A percentile compares a stretch with the other conserved stretches of the same genome.
Conservation (phyloP, 2,329 filamentous ascomycete species). For the Alternaria brassicae region DNA sequence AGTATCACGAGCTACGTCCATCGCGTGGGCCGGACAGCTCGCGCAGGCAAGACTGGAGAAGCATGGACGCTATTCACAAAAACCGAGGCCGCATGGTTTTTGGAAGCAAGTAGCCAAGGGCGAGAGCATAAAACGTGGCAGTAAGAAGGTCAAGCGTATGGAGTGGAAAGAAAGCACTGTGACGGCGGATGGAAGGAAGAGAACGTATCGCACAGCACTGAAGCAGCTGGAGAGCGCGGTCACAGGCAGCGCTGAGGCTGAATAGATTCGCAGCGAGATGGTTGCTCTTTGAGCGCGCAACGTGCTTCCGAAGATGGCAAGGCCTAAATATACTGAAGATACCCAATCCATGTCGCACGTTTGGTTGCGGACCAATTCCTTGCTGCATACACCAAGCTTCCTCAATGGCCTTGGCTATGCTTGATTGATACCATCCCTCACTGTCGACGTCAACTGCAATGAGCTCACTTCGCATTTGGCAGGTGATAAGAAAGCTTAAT, state of each 20-base stretch:
- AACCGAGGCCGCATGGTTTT: conserved; percentile 89
- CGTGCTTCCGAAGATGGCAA: neutral
- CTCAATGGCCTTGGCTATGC: conserved; percentile 17
- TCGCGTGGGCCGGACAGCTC: conserved; percentile 87
- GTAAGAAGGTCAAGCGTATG: conserved; percentile 55
- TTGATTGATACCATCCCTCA: conserved; percentile 3
- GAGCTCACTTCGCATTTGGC: neutral
- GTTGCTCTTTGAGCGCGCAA: neutral
- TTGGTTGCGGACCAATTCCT: neutral
- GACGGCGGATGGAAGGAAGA: conserved; percentile 49
- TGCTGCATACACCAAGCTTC: conserved; percentile 23
- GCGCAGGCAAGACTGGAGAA: conserved; percentile 75
- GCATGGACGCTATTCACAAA: conserved; percentile 89
- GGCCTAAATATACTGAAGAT: neutral
- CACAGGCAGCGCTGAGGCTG: conserved; percentile 31
- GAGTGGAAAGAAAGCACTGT: conserved; percentile 53
- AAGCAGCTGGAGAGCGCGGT: conserved; percentile 69
- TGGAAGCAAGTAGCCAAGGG: conserved; percentile 76
- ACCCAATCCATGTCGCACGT: conserved; percentile 2
- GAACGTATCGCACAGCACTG: conserved; percentile 62
- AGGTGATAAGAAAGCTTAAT: neutral
- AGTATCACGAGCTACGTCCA: conserved; percentile 87
- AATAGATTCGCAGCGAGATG: conserved; percentile 2
- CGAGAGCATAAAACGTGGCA: conserved; percentile 57
- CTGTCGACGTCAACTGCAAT: neutral